Base-by-base conservation (phyloP, 192 early-diverging fungal species). In the Gonapodya prolifera region DNA sequence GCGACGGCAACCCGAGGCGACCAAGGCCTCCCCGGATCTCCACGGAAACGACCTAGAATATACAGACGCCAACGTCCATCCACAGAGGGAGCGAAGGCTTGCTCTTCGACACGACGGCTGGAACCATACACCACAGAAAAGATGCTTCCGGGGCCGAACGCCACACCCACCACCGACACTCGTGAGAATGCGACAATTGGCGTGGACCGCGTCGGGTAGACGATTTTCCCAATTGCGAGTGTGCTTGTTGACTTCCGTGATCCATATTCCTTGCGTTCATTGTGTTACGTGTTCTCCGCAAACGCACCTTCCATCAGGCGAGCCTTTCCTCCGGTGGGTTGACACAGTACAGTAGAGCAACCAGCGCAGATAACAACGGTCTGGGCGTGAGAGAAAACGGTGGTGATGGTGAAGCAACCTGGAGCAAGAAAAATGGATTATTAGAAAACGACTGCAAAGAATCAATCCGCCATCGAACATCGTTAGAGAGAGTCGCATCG, bases 331-430 rank as follows among this genome's bases (percentile, higher is more conserved):
- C 97, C 97, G 77, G 96, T 99, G 81, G 97, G 97, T 87, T 98
- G 96, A 88, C 94, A 97, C 82, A 99, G 92, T 79, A 99, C 96
- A 81, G 94, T 95, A 80, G 93, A 89, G 90, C 97, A 99, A 79
- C 92, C 91, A 78, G 90, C 86, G 91, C 97, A 99, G 77, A 96
- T 83, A 76, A 99, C 97, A 75, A 99, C 97, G 80, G 95, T 96
- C 86, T 99, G 96, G 83, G 96, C 96, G 87, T 99, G 96, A 87
- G 91, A 92, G 92, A 99, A 99, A 82, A 99, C 95, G 82, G 96
- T 97, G 86, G 95, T 98, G 87, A 99, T 96, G 84, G 92, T 89
- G 84, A 94, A 91, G 91, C 96, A 98, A 75, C 93, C 92, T 92
- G 77, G 1, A 69, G 34, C 71, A 75, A 77, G 70, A 69, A 69